Evolutionary conservation across 257 asterid genomes (phyloP).

Genomic region (Gardenia jasminoides): DNA sequence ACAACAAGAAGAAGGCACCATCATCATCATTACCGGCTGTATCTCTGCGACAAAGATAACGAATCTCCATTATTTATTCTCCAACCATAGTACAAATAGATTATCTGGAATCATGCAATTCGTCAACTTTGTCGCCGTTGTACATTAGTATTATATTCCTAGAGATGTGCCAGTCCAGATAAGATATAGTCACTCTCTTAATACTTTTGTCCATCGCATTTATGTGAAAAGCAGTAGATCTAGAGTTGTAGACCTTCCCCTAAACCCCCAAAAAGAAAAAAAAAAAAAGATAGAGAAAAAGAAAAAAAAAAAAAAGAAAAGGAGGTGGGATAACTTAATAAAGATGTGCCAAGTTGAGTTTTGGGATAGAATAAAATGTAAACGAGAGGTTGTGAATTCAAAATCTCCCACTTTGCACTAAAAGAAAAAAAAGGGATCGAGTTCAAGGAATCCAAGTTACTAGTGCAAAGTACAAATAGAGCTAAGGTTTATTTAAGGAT

Average conservation of each 20-base stretch:
- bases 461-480: too few species aligned
- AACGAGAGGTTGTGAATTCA: too few species aligned
- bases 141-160: neutral
- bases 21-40: constrained; percentile 19
- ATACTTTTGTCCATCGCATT: neutral
- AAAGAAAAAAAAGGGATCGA: too few species aligned
- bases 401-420: too few species aligned
- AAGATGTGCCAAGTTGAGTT: neutral
- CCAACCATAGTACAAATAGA: neutral
- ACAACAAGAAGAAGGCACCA: constrained; percentile 11
- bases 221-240: neutral
- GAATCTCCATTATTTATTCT: constrained; percentile 17
- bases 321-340: too few species aligned
- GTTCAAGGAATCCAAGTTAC: too few species aligned
- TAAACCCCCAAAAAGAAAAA: neutral
- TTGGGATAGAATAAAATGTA: too few species aligned
- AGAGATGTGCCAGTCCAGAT: neutral
- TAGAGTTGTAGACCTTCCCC: neutral
- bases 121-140: neutral
- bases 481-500: too few species aligned
- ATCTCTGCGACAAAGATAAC: constrained; percentile 19
- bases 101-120: neutral
- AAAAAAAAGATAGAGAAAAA: neutral
- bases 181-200: neutral
- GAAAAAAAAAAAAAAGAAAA: too few species aligned